Evolutionary conservation across 805 yeast genomes (phyloP), one percentile per base, ranked within the genome.

Genomic region (Yarrowia alimentaria): DNA sequence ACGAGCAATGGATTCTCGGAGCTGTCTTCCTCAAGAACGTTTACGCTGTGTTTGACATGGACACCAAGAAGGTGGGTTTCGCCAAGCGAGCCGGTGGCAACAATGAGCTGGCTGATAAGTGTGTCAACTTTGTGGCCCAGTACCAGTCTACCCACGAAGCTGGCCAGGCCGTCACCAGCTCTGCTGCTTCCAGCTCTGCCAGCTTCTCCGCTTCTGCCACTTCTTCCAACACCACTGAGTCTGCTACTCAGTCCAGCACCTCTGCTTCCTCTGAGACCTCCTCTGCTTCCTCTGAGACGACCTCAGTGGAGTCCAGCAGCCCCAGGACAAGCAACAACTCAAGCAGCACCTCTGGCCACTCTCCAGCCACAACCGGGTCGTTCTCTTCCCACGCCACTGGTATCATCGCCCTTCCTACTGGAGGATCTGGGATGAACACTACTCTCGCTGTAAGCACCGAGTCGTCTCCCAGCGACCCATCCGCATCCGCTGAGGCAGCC

Each of bases 1-100:
- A 68, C 48, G 67, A 67, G 13, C 61, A 72, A 1, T 81, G 87
- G 87, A 74, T 81, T 49, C 64, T 81, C 30, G 88, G 88, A 5
- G 81, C 78, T n/a, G 69, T 78, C 3, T 81, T 81, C 59, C 62
- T 81, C 57, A 73, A 74, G 53, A 68, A 70, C 24, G 79, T 72
- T 51, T 81, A 79, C 60, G 71, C 80, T 2, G 77, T 78, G 11
- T 81, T 79, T 57, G 82, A 81, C 57, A 67, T 77, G 52, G 77
- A 72, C 43, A 59, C 70, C n/a, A 67, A 64, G 37, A 58, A 61
- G 55, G 67, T 81, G 38, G 85, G 85, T 0, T 72, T 81, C 50
- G 84, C 81, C n/a, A 58, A 65, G 17, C n/a, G n/a, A n/a, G n/a
- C n/a, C n/a, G n/a, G n/a, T n/a, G n/a, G n/a, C n/a, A n/a, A n/a